These are phyloP conservation scores for Mycena epipterygia DNA, from an alignment of 768 basidiomycete genomes.

Conservation along the genomic window DNA sequence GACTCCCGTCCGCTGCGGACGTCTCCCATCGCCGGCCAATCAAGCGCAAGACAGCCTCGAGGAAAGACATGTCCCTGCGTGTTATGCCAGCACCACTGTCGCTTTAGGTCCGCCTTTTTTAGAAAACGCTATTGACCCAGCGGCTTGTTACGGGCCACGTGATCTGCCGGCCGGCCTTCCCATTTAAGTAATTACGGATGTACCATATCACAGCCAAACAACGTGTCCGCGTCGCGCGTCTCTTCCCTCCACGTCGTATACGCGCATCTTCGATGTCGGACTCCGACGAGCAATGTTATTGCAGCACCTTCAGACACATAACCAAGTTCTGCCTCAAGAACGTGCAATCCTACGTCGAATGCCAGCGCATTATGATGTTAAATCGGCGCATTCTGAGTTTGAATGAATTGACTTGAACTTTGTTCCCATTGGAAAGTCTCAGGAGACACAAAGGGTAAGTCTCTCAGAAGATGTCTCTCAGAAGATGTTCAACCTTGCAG, in stretches of 20 bases:
- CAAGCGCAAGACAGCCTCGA: no score
- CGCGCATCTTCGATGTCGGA: neutral
- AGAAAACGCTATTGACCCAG: constrained; percentile 13
- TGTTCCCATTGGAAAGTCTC: constrained; percentile 42
- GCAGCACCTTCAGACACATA: neutral
- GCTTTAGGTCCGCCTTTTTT: no score
- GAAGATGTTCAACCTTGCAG: neutral
- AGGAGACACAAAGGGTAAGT: neutral
- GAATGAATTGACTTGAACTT: constrained; percentile 42
- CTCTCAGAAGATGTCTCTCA: neutral
- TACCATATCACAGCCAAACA: neutral
- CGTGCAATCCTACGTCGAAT: constrained; percentile 37
- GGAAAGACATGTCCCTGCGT: no score
- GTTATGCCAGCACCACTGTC: no score
- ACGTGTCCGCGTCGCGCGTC: neutral
- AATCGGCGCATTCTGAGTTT: constrained; percentile 41
- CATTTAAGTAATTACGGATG: neutral
- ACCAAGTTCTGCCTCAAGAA: neutral
- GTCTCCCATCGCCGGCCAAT: no score
- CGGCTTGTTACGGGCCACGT: constrained; percentile 9
- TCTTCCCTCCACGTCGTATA: neutral
- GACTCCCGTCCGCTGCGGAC: no score
- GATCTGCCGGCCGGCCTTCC: neutral
- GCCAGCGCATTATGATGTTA: constrained; percentile 46
- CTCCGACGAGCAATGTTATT: neutral